Evolutionary conservation across 192 early-diverging fungal genomes (phyloP).

Genomic region (Backusella tarrabulga): DNA sequence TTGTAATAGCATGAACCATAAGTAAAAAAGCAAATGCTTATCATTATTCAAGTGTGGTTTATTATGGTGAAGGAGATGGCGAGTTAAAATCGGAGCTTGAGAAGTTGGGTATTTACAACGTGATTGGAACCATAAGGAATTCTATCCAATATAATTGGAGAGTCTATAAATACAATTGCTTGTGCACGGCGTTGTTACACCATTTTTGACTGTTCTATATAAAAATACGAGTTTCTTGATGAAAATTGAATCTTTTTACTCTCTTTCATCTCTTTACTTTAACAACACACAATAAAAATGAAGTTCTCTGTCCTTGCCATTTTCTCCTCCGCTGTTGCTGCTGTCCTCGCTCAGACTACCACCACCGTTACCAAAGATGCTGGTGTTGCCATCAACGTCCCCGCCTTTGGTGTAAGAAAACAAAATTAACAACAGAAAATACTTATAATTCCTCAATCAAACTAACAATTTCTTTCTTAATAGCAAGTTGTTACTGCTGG

Average conservation of each 20-base stretch:
- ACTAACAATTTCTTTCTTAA: not conserved
- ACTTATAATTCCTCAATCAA: not conserved
- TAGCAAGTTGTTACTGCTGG: slow-evolving; percentile 19
- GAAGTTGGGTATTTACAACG: not conserved
- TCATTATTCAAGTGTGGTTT: not conserved
- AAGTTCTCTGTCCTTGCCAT: slow-evolving; percentile 16
- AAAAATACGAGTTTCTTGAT: not conserved
- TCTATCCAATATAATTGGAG: slow-evolving; percentile 8
- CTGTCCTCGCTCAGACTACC: slow-evolving; percentile 2
- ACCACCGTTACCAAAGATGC: not conserved
- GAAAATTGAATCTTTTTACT: not conserved
- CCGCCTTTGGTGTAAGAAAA: slow-evolving; percentile 11
- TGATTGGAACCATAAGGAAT: not conserved
- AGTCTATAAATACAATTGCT: slow-evolving; percentile 8
- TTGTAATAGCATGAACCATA: not conserved
- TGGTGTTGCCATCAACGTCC: slow-evolving; percentile 15
- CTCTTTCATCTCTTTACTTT: not conserved
- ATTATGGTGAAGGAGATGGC: not conserved
- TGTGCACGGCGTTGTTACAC: slow-evolving; percentile 13
- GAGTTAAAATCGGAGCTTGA: not conserved
- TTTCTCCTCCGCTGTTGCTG: not conserved
- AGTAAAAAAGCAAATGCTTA: not conserved
- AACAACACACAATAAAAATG: slow-evolving; percentile 14
- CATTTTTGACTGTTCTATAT: not conserved
- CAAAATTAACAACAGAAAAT: not conserved